Percentiles rank a stretch among this genome's conserved stretches.
Evolutionary conservation across 2,329 filamentous ascomycete species (phyloP).

Genomic region (Colletotrichum sp.): DNA sequence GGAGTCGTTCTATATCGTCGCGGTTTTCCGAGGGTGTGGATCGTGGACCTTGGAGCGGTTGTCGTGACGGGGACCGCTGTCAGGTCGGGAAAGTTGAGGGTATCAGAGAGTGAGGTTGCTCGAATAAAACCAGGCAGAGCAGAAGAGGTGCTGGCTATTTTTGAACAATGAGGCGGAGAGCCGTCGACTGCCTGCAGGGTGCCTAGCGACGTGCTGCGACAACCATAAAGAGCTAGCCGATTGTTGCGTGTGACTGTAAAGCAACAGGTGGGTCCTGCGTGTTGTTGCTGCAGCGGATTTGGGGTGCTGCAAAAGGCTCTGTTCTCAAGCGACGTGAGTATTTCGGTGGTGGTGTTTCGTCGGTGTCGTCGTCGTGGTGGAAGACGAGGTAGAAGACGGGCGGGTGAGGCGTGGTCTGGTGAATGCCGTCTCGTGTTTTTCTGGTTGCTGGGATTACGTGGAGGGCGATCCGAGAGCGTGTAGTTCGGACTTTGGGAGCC

Average conservation of each 20-base stretch:
- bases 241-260: neutral
- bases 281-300: neutral
- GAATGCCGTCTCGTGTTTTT: slow-evolving; percentile 17
- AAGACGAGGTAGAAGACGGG: neutral
- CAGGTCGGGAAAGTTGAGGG: neutral
- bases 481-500: neutral
- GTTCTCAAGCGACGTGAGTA: neutral
- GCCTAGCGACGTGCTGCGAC: slow-evolving; percentile 32
- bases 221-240: slow-evolving; percentile 33
- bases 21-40: slow-evolving; percentile 6
- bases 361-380: neutral
- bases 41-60: neutral
- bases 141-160: neutral
- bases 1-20: neutral
- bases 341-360: neutral
- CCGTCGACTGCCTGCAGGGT: slow-evolving; percentile 31
- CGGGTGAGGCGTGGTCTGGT: neutral
- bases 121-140: neutral
- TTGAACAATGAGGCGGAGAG: slow-evolving; percentile 23
- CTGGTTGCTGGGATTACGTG: slow-evolving; percentile 7
- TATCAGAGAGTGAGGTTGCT: neutral
- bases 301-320: neutral
- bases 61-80: neutral
- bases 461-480: neutral
- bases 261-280: neutral